Percentiles rank a stretch among this genome's conserved stretches.
phyloP scores from a whole-genome alignment of 148 eudicot species.

The Chenopodium berlandieri region DNA sequence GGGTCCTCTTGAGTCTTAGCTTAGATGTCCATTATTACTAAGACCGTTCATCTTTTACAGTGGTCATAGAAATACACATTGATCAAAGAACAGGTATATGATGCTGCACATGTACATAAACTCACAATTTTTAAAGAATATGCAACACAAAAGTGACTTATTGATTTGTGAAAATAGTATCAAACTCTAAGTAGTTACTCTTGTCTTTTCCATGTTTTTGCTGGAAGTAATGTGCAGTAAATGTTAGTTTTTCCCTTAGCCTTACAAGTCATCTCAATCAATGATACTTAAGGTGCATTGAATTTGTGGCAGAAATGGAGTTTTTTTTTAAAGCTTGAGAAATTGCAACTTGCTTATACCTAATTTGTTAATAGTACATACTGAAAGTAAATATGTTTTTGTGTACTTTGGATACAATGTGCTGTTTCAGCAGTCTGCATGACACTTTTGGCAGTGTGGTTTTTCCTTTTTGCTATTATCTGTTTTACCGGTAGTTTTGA shows the following conservation, averaged over 20 bases:
- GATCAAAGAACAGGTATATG: background rate
- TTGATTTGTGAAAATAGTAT: background rate
- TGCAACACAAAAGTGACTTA: background rate
- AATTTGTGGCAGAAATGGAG: background rate
- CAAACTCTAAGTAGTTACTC: background rate
- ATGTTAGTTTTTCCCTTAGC: background rate
- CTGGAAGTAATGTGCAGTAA: background rate
- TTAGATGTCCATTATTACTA: too few relatives aligned
- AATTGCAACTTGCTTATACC: background rate
- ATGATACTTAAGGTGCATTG: background rate
- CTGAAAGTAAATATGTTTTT: background rate
- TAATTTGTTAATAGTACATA: background rate
- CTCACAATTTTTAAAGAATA: background rate
- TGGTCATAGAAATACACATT: background rate
- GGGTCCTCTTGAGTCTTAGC: too few relatives aligned
- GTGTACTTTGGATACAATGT: background rate
- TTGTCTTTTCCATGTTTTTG: background rate
- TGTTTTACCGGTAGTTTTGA: background rate
- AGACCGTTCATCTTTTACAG: background rate
- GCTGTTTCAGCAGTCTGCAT: background rate
- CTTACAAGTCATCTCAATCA: background rate
- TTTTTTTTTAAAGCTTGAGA: background rate
- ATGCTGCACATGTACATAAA: background rate
- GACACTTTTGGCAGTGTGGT: background rate
- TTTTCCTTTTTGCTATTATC: background rate